phyloP scores from a whole-genome alignment of 2,329 filamentous ascomycete genomes.

The Diaporthe nobilis region DNA sequence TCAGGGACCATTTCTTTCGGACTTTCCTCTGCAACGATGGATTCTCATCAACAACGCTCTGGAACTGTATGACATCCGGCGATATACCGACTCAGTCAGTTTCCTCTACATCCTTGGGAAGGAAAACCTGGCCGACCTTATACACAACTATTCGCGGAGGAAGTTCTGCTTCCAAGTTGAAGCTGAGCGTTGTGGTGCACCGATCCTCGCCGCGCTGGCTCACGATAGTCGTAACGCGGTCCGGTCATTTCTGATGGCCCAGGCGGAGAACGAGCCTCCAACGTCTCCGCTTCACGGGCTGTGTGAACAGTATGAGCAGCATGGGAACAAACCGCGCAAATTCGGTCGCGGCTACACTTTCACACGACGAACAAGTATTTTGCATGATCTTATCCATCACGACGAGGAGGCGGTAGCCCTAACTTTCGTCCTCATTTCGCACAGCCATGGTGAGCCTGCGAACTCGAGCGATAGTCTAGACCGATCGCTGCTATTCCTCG shows the following conservation, averaged over 20 bases:
- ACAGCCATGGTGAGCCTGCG: too few species aligned
- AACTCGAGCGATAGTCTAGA: neutral
- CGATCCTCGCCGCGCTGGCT: neutral
- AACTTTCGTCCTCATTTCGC: too few species aligned
- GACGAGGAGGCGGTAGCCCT: too few species aligned
- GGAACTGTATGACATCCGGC: conserved; percentile 43
- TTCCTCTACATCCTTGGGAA: neutral
- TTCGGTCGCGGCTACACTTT: too few species aligned
- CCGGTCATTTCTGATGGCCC: neutral
- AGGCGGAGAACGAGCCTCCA: neutral
- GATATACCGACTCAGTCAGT: neutral
- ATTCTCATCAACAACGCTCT: conserved; percentile 50
- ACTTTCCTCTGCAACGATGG: conserved; percentile 47
- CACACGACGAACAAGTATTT: too few species aligned
- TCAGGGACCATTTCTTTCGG: conserved; percentile 38
- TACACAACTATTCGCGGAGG: neutral
- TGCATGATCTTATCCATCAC: too few species aligned
- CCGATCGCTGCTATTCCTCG: neutral
- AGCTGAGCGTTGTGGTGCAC: neutral
- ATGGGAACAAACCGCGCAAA: rapidly evolving
- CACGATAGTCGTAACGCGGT: neutral
- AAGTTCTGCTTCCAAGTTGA: neutral
- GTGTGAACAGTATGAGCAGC: too few species aligned
- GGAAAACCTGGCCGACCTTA: neutral
- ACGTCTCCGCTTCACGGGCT: neutral